Conservation (phyloP, 495 filamentous ascomycete genomes). For the Recurvomyces mirabilis region DNA sequence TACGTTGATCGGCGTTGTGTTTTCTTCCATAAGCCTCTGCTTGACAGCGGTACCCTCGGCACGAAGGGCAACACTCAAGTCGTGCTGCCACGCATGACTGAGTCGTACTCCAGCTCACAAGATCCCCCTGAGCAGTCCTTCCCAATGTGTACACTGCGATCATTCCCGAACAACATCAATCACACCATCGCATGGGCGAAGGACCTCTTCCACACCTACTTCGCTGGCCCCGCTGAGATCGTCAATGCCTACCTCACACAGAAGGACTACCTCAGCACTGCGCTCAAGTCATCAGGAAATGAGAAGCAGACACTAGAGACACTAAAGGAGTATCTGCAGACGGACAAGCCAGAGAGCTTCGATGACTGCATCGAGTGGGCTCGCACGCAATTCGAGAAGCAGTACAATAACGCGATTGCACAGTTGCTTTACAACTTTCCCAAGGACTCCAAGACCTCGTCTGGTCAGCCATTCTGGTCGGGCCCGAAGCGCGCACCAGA, state of each 20-base stretch:
- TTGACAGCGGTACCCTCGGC: constrained; percentile 93
- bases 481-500: constrained; percentile 96
- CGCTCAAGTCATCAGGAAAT: constrained; percentile 87
- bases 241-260: constrained; percentile 91
- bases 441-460: constrained; percentile 78
- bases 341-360: constrained; percentile 82
- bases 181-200: constrained; percentile 98
- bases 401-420: constrained; percentile 95
- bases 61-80: constrained; percentile 99
- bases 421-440: constrained; percentile 97
- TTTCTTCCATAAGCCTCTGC: constrained; percentile 92
- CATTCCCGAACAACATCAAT: constrained; percentile 97
- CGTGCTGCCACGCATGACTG: constrained; percentile 77
- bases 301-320: constrained; percentile 92
- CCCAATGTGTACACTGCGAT: constrained; percentile 95
- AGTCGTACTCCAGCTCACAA: constrained; percentile 97
- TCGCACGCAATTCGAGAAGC: constrained; percentile 84
- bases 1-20: constrained; percentile 97
- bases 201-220: constrained; percentile 87
- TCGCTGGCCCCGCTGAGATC: constrained; percentile 85
- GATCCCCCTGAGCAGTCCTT: constrained; percentile 98
- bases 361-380: constrained; percentile 96
- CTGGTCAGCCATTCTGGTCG: constrained; percentile 91
- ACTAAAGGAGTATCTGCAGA: constrained; percentile 81
- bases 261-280: constrained; percentile 79